Evolutionary conservation across 371 early-diverging fungal genomes (phyloP).

Genomic region (Gilbertella persicaria): DNA sequence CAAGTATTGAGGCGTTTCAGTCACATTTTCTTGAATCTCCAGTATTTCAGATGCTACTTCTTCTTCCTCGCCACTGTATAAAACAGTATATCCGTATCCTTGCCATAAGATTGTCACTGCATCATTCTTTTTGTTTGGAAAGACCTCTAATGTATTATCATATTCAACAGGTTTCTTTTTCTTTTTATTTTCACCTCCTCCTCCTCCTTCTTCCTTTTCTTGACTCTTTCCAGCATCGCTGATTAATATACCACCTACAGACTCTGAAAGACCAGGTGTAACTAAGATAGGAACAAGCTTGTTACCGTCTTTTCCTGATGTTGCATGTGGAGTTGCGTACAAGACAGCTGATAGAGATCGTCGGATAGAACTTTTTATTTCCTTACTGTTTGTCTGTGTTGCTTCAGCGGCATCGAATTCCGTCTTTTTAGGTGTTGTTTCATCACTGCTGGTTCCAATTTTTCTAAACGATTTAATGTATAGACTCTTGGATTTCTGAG

Average conservation of each 20-base stretch:
- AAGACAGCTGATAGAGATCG: constrained; percentile 41
- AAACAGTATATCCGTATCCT: constrained; percentile 36
- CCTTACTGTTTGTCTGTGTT: constrained; percentile 29
- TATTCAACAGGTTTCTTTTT: constrained; percentile 34
- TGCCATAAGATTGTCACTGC: constrained; percentile 35
- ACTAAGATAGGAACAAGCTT: constrained; percentile 41
- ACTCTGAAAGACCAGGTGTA: constrained; percentile 36
- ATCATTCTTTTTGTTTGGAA: constrained; percentile 12
- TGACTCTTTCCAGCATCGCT: constrained; percentile 12
- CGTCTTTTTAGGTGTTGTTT: constrained; percentile 5
- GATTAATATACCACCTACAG: constrained; percentile 33
- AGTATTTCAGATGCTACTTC: constrained; percentile 12
- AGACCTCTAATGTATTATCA: constrained; percentile 37
- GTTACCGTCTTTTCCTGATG: constrained; percentile 5
- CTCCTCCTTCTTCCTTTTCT: constrained; percentile 2
- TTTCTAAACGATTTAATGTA: constrained; percentile 39
- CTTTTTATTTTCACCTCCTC: constrained; percentile 4
- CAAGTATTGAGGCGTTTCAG: not conserved
- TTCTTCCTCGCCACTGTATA: constrained; percentile 1
- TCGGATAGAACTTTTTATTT: constrained; percentile 34
- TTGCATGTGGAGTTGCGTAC: constrained; percentile 39
- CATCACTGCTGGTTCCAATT: not conserved
- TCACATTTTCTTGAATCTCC: not conserved
- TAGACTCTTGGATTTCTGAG: constrained; percentile 40
- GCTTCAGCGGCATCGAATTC: constrained; percentile 34